Conservation (phyloP, 768 basidiomycete genomes). For the Tylopilus sp. region DNA sequence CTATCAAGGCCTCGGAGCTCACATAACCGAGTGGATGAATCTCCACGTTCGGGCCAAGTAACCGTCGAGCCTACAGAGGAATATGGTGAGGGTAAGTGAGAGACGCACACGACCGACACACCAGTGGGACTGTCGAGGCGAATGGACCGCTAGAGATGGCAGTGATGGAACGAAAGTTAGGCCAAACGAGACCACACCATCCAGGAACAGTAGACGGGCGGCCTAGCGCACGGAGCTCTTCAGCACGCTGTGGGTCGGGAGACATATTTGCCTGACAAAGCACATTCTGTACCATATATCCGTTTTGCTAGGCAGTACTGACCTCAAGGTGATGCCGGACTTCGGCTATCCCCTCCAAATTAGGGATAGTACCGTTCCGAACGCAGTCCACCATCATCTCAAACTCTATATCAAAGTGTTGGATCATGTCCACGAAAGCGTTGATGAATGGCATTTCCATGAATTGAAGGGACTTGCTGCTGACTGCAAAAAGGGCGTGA, state of each 20-base stretch:
- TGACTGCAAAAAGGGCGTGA: too few species aligned
- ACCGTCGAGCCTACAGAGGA: slow-evolving; percentile 2
- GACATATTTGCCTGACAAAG: not conserved
- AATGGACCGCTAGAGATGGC: slow-evolving; percentile 9
- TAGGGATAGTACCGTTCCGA: slow-evolving; percentile 9
- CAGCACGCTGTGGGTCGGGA: slow-evolving; percentile 4
- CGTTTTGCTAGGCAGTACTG: not conserved
- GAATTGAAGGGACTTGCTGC: not conserved
- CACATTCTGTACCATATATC: not conserved
- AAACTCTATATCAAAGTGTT: slow-evolving; percentile 5
- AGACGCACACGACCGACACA: not conserved
- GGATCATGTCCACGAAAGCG: slow-evolving; percentile 13
- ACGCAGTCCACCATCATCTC: slow-evolving; percentile 12
- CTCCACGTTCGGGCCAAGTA: slow-evolving; percentile 3
- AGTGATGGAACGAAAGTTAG: slow-evolving; percentile 7
- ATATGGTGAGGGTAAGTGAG: too few species aligned
- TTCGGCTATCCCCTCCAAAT: not conserved
- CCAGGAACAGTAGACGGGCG: slow-evolving; percentile 6
- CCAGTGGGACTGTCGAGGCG: slow-evolving; percentile 8
- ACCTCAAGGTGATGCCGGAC: slow-evolving; percentile 5
- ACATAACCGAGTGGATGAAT: not conserved
- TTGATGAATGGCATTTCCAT: slow-evolving; percentile 4
- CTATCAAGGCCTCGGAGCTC: slow-evolving; percentile 7
- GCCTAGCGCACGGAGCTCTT: slow-evolving; percentile 11
- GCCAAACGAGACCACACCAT: slow-evolving; percentile 15